These are phyloP conservation scores for Cucurbita ficifolia DNA, from an alignment of 306 rosid species.

Conservation along the genomic window DNA sequence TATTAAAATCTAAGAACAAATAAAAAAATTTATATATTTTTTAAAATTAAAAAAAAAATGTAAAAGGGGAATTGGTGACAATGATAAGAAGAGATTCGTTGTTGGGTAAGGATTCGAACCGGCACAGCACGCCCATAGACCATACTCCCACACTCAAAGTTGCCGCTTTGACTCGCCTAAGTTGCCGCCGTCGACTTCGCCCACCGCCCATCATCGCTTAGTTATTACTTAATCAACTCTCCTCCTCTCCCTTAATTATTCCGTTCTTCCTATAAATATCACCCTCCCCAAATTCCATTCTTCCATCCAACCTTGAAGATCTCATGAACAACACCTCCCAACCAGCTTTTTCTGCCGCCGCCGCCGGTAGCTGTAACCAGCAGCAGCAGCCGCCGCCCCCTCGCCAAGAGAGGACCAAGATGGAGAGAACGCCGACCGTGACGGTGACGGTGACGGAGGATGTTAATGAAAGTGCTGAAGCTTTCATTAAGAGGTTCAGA, in stretches of 20 bases:
- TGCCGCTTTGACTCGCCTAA: neutral
- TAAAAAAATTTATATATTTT: too few species aligned
- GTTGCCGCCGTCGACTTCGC: neutral
- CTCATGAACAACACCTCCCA: neutral
- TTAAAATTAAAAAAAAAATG: too few species aligned
- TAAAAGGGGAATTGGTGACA: neutral
- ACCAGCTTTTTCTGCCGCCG: neutral
- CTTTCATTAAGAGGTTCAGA: conserved; percentile 79
- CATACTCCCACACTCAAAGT: neutral
- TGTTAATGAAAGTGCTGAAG: conserved; percentile 69
- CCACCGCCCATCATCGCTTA: neutral
- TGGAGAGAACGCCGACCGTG: conserved; percentile 29
- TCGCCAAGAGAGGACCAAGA: conserved; percentile 16
- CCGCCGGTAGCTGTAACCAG: neutral
- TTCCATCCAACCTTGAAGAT: neutral
- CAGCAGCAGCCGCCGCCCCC: neutral
- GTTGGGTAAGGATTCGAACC: neutral
- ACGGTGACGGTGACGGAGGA: conserved; percentile 44
- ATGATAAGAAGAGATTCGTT: neutral
- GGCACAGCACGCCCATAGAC: neutral
- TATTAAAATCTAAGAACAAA: too few species aligned
- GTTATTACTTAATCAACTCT: neutral
- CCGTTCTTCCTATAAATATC: neutral
- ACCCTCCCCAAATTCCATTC: neutral
- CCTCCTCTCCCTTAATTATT: neutral